Percentiles rank a stretch among this genome's conserved stretches.
phyloP scores from a whole-genome alignment of 495 filamentous ascomycete genomes.

The Rhizodiscina lignyota region DNA sequence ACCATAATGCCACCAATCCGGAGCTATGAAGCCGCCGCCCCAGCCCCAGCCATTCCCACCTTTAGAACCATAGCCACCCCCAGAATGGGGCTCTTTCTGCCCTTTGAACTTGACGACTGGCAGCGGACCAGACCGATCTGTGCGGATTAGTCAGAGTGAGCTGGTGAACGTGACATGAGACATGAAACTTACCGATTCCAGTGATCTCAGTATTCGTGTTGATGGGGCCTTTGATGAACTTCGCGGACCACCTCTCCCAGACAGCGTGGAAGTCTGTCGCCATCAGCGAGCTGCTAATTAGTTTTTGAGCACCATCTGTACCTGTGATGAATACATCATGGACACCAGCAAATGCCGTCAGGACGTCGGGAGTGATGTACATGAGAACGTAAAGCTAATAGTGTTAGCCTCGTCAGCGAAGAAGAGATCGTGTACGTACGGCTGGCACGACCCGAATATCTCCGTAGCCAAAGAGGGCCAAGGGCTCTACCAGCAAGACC shows the following conservation, averaged over 20 bases:
- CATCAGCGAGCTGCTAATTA: background rate
- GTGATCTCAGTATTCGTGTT: background rate
- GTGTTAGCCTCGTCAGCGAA: slow-evolving; percentile 2
- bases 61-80: slow-evolving; percentile 3
- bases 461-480: slow-evolving; percentile 13
- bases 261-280: slow-evolving; percentile 11
- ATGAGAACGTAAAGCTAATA: slow-evolving; percentile 12
- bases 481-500: slow-evolving; percentile 7
- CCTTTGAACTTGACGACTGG: no score
- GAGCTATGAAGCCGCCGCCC: background rate
- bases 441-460: slow-evolving; percentile 10
- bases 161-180: background rate
- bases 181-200: slow-evolving; percentile 1
- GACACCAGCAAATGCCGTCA: slow-evolving; percentile 9
- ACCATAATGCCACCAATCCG: no score
- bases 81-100: no score
- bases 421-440: slow-evolving; percentile 5
- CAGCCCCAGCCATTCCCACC: background rate
- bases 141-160: slow-evolving; percentile 1
- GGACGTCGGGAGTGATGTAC: slow-evolving; percentile 13
- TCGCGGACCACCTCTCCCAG: slow-evolving; percentile 7
- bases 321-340: slow-evolving; percentile 12
- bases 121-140: no score
- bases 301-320: background rate
- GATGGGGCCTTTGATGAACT: background rate